Base-by-base conservation (phyloP, 345 rosid genomes). In the Eucalyptus erythrocorys region DNA sequence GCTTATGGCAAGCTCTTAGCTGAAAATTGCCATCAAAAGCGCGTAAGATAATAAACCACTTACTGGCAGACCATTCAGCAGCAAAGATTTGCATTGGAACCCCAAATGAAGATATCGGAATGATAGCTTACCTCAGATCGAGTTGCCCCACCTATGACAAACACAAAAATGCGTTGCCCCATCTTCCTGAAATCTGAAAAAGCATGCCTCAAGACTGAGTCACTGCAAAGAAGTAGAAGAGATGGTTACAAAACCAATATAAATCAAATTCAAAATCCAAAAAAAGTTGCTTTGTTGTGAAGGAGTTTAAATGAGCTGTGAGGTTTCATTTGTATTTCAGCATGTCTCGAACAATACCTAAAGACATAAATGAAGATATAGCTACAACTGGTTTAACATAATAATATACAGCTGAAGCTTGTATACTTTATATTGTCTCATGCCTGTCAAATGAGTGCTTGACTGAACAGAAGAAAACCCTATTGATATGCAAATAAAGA, bases 131-230 rank as follows among this genome's bases (percentile, higher is more conserved):
- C 99, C 99, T 97, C 99, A 42, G 99, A 97, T 88, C 98, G 93
- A 90, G 99, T 97, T 88, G 99, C 99, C 66, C 98, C 99, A 24
- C 99, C 99, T 86, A 97, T 92, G 86, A 97, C 94, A 89, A 96
- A 97, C 50, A 96, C 91, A 91, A 97, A 97, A 86, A 97, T 92
- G 84, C 99, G 98, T 90, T 94, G 94, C 68, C 99, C 99, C 95
- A 97, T 92, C 90, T 93, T 96, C 92, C 92, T 95, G 59, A 93
- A 89, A 90, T 97, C 99, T 68, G 87, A 24, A 42, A 93, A 53
- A 47, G 93, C 93, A 82, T 88, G 93, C 92, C 87, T 95, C 91
- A 96, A 87, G 55, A 91, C 94, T 34, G 99, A 97, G 86, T 96
- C 98, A 89, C 99, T 93, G 90, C 32, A 59, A 37, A 87, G 55